Base-by-base conservation (phyloP, 148 eudicot species). In the Suaeda aralocaspica region DNA sequence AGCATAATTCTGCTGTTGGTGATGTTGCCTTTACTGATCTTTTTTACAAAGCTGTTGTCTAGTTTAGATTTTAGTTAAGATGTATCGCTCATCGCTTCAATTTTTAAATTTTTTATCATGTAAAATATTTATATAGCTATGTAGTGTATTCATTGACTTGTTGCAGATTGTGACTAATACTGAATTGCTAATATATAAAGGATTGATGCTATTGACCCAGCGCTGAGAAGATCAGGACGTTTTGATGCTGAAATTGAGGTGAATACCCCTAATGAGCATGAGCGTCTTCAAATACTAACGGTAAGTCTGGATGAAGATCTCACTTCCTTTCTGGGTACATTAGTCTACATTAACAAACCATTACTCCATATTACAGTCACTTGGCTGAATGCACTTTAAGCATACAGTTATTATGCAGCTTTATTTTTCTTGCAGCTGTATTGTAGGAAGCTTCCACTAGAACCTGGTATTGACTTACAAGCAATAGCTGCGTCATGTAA, bases 211-310 rank as follows among this genome's bases (percentile, higher is more conserved):
- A 82, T 94, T 83, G 98, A 94, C 72, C 98, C 98, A 73, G 96
- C 96, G 42, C 81, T 94, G 45, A 87, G 98, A 83, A 86, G 98
- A 78, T 77, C 89, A 30, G 98, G 98, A 48, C 98, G 98, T 75
- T 89, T 94, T 84, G 99, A 94, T 83, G 74, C 86, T 64, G 99
- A 94, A 74, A 64, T 91, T 73, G 99, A 94, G 84, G 99, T 94
- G 63, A 81, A 92, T 68, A 87, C 96, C n/a, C 99, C 99, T n/a
- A 87, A 52, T 70, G 96, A 87, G 71, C 78, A 73, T 60, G 97
- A 94, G 66, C 96, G 99, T 62, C 72, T 89, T 63, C 84, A 87
- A 64, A 94, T 94, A 72, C 81, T 94, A 36, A 78, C 70, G 87
- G 98, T 89, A 58, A 76, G 76, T 29, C 68, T 60, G 9, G 58